A percentile compares a stretch with the other conserved stretches of the same genome.
Evolutionary conservation across 2,329 filamentous ascomycete genomes (phyloP).

Genomic region (Aotearoamyces nothofagi): DNA sequence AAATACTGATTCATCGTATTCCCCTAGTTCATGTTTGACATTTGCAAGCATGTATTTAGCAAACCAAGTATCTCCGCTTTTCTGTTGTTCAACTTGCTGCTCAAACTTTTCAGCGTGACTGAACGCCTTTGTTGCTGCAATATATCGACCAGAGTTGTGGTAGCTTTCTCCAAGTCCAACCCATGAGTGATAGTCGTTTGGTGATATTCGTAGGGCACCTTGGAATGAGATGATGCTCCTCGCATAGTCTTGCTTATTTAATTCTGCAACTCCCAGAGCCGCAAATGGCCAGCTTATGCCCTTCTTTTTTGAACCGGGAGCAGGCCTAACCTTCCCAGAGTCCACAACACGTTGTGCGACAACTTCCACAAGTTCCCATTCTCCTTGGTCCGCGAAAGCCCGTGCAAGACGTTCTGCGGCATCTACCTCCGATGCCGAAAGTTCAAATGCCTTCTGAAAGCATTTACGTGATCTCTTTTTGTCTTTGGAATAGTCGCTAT

Average conservation of each 20-base stretch:
- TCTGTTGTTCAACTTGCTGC: constrained; percentile 34
- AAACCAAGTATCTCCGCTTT: constrained; percentile 70
- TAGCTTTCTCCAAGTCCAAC: constrained; percentile 96
- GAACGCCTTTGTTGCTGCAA: constrained; percentile 88
- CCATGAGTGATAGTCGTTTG: constrained; percentile 87
- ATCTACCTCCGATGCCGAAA: constrained; percentile 73
- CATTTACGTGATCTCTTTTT: constrained; percentile 77
- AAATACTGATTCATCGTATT: constrained; percentile 67
- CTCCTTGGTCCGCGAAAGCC: constrained; percentile 74
- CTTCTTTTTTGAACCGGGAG: constrained; percentile 84
- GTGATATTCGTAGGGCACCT: constrained; percentile 68
- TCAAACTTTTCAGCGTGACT: constrained; percentile 70
- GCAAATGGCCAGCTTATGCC: constrained; percentile 94
- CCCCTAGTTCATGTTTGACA: constrained; percentile 81
- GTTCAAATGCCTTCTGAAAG: constrained; percentile 90
- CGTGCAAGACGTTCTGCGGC: constrained; percentile 78
- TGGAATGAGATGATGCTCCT: constrained; percentile 88
- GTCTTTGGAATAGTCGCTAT: constrained; percentile 80
- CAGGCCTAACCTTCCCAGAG: constrained; percentile 81
- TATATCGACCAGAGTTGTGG: constrained; percentile 80
- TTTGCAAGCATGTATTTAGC: constrained; percentile 95
- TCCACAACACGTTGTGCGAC: constrained; percentile 83
- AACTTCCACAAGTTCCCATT: constrained; percentile 94
- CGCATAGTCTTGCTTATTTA: constrained; percentile 84
- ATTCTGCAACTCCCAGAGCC: constrained; percentile 81